phyloP scores from a whole-genome alignment of 1,139 yeast genomes.

The Yamadazyma siamensis region DNA sequence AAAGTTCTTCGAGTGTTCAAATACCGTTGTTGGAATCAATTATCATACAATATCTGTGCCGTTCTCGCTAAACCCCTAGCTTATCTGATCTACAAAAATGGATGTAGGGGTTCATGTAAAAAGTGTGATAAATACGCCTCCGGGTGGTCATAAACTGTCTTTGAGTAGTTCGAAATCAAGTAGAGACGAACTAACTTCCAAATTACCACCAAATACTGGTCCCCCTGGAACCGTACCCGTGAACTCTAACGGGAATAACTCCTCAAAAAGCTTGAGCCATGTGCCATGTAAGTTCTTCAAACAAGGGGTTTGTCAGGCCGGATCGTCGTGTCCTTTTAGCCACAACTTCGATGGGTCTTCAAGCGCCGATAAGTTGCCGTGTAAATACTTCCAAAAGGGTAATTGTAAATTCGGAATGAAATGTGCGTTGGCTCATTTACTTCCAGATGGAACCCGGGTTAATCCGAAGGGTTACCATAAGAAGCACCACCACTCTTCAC shows the following conservation, averaged over 20 bases:
- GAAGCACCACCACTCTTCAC: too few species aligned
- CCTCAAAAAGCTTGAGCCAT: constrained; percentile 61
- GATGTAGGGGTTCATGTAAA: too few species aligned
- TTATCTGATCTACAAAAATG: too few species aligned
- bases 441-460: constrained; percentile 85
- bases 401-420: constrained; percentile 91
- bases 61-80: too few species aligned
- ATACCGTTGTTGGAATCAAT: too few species aligned
- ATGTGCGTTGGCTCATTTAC: constrained; percentile 88
- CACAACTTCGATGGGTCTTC: constrained; percentile 64
- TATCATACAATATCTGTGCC: too few species aligned
- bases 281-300: constrained; percentile 92
- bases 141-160: too few species aligned
- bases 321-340: constrained; percentile 85
- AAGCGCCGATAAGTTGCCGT: constrained; percentile 66
- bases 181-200: too few species aligned
- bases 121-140: too few species aligned
- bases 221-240: constrained; percentile 33
- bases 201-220: constrained; percentile 41
- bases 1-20: too few species aligned
- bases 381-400: constrained; percentile 92
- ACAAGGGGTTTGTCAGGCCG: constrained; percentile 95
- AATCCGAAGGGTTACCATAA: constrained; percentile 43
- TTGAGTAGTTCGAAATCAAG: too few species aligned
- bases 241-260: constrained; percentile 11